These are phyloP conservation scores for Aspergillus sclerotioniger DNA, from an alignment of 495 filamentous ascomycete genomes.

Conservation along the genomic window DNA sequence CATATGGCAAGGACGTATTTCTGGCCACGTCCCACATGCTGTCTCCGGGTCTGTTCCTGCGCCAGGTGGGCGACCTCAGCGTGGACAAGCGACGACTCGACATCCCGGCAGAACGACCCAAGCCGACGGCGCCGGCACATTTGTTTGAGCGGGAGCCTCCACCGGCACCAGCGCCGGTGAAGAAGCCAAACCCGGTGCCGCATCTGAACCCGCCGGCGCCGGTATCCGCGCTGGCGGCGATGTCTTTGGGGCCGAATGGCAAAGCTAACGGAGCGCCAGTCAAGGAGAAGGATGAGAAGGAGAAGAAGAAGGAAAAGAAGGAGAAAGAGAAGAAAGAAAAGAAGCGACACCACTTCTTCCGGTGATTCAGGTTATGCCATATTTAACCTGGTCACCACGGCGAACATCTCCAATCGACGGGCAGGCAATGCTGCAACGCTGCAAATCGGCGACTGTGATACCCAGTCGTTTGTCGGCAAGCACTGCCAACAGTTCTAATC, in stretches of 20 bases:
- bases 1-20: conserved; percentile 75
- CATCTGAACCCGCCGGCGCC: conserved; percentile 38
- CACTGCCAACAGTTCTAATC: conserved; percentile 14
- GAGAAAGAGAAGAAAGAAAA: conserved; percentile 52
- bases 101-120: conserved; percentile 77
- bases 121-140: conserved; percentile 77
- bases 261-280: conserved; percentile 28
- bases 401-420: background rate
- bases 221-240: conserved; percentile 57
- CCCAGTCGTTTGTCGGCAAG: conserved; percentile 29
- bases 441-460: conserved; percentile 41
- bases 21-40: conserved; percentile 91
- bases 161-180: conserved; percentile 39
- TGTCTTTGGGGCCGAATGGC: conserved; percentile 51
- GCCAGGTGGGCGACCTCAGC: conserved; percentile 77
- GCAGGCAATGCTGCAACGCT: conserved; percentile 7
- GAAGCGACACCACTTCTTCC: conserved; percentile 64
- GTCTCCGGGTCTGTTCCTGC: conserved; percentile 72
- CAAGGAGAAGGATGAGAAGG: conserved; percentile 21
- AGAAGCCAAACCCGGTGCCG: conserved; percentile 31
- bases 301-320: conserved; percentile 4
- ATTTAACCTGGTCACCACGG: background rate
- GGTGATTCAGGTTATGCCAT: too few relatives aligned
- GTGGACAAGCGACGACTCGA: conserved; percentile 69
- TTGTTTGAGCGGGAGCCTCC: conserved; percentile 76